A percentile compares a stretch with the other conserved stretches of the same genome.
These are phyloP conservation scores for Pascua sp. DNA, from an alignment of 1,284 basidiomycete genomes.

Conservation along the genomic window DNA sequence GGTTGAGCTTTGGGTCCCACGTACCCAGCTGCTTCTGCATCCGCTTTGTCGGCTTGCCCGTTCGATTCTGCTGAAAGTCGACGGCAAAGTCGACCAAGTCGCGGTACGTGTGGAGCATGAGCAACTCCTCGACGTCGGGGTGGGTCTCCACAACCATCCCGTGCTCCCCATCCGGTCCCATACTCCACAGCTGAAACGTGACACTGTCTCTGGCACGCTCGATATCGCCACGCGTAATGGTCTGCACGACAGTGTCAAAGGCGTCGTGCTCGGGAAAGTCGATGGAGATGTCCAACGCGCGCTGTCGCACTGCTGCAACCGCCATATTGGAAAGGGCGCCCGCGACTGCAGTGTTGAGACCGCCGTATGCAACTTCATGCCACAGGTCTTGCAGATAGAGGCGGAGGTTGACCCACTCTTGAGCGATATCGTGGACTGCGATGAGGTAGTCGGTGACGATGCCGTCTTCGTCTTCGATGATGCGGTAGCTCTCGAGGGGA, in stretches of 20 bases:
- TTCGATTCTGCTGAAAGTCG: slow-evolving; percentile 3
- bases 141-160: background rate
- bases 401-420: background rate
- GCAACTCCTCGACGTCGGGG: background rate
- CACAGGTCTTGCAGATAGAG: background rate
- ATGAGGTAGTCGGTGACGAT: background rate
- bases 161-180: background rate
- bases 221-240: background rate
- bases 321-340: background rate
- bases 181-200: background rate
- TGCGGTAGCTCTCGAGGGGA: background rate
- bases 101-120: background rate
- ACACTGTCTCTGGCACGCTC: background rate
- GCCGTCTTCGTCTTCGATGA: background rate
- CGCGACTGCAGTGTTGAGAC: background rate
- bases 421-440: background rate
- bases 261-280: slow-evolving; percentile 2
- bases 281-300: background rate
- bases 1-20: background rate
- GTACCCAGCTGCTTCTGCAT: slow-evolving; percentile 2
- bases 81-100: background rate
- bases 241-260: background rate
- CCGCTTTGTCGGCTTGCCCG: background rate
- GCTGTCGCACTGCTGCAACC: background rate
- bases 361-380: background rate